phyloP scores from a whole-genome alignment of 2,329 filamentous ascomycete species.

The Rhynchosporium graminicola region DNA sequence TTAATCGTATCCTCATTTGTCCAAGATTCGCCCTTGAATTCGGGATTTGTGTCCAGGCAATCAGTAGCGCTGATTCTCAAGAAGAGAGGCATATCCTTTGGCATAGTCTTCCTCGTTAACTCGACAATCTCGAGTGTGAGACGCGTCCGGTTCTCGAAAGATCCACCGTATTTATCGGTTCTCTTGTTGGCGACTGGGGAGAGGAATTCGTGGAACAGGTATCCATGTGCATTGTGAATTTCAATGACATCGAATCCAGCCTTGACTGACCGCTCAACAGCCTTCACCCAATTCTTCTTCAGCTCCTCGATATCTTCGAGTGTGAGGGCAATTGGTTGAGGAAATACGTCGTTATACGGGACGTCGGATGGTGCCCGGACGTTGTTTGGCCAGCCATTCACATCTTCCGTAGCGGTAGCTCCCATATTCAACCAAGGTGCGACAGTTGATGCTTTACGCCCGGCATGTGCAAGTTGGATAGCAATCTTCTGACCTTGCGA shows the following conservation, averaged over 20 bases:
- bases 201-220: constrained; percentile 70
- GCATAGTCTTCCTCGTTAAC: constrained; percentile 61
- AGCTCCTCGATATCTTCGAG: constrained; percentile 65
- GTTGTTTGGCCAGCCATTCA: constrained; percentile 58
- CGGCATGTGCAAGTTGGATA: constrained; percentile 82
- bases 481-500: constrained; percentile 74
- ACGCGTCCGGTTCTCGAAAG: constrained; percentile 70
- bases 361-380: constrained; percentile 54
- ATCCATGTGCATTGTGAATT: constrained; percentile 79
- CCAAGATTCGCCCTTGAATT: constrained; percentile 62
- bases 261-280: constrained; percentile 60
- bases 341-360: constrained; percentile 62
- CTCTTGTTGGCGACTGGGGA: constrained; percentile 70
- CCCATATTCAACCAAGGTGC: constrained; percentile 63
- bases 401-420: constrained; percentile 52
- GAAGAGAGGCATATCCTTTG: constrained; percentile 69
- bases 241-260: constrained; percentile 75
- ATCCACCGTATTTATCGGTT: constrained; percentile 67
- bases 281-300: constrained; percentile 61
- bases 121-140: constrained; percentile 69
- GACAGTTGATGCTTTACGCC: constrained; percentile 64
- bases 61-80: constrained; percentile 74
- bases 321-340: constrained; percentile 67
- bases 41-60: constrained; percentile 66
- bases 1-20: constrained; percentile 62